A percentile compares a stretch with the other conserved stretches of the same genome.
Evolutionary conservation across 495 filamentous ascomycete species (phyloP).

Genomic region (Penicillium argentinense): DNA sequence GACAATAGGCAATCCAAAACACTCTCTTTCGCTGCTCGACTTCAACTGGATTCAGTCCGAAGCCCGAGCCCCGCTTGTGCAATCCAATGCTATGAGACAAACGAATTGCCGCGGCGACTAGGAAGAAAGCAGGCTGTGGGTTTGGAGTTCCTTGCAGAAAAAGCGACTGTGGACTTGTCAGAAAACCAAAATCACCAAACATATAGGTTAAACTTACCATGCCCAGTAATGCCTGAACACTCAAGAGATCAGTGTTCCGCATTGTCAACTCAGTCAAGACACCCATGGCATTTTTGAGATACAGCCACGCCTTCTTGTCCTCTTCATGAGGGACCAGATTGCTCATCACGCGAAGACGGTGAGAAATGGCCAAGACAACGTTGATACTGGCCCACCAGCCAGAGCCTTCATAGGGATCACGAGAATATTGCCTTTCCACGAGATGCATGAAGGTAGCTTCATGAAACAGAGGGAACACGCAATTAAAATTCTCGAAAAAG

Average conservation of each 20-base stretch:
- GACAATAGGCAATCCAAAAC: conserved; percentile 96
- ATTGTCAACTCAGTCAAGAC: conserved; percentile 90
- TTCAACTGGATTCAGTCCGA: conserved; percentile 86
- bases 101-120: conserved; percentile 90
- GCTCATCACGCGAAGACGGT: conserved; percentile 92
- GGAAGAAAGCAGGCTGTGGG: conserved; percentile 90
- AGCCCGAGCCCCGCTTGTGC: conserved; percentile 87
- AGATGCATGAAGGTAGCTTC: conserved; percentile 98
- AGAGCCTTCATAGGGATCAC: conserved; percentile 89
- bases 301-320: conserved; percentile 90
- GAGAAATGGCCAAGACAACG: conserved; percentile 86
- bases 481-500: conserved; percentile 97
- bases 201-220: conserved; percentile 58
- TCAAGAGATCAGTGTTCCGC: conserved; percentile 92
- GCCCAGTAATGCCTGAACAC: conserved; percentile 93
- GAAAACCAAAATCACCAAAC: neutral
- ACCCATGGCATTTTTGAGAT: conserved; percentile 94
- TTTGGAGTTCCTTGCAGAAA: conserved; percentile 97
- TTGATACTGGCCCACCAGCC: conserved; percentile 99
- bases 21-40: conserved; percentile 94
- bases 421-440: conserved; percentile 88
- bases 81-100: conserved; percentile 92
- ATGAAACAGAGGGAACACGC: conserved; percentile 96
- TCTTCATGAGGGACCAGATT: conserved; percentile 87
- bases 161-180: conserved; percentile 56